Percentiles rank a stretch among this genome's conserved stretches.
phyloP scores from a whole-genome alignment of 306 rosid genomes.

The Trifolium fragiferum region DNA sequence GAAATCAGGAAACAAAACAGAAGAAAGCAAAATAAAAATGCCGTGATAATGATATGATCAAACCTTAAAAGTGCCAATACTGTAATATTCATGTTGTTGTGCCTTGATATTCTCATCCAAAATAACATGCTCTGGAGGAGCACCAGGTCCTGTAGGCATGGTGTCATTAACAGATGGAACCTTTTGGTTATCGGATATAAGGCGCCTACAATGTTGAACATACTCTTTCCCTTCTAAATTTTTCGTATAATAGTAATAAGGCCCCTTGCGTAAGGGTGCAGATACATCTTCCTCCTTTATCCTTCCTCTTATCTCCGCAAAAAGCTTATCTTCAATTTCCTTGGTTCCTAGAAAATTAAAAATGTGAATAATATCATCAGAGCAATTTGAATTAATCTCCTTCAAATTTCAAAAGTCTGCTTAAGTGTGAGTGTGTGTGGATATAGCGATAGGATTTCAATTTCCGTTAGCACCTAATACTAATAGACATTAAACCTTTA shows the following conservation, averaged over 20 bases:
- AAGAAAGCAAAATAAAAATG: constrained; percentile 25
- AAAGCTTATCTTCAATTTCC: constrained; percentile 68
- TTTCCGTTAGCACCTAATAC: constrained; percentile 6
- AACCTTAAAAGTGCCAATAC: constrained; percentile 66
- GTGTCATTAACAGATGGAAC: constrained; percentile 65
- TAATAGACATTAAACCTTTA: constrained; percentile 17
- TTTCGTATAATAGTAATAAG: constrained; percentile 72
- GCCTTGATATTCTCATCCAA: constrained; percentile 89
- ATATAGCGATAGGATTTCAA: background rate
- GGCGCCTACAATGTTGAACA: constrained; percentile 78
- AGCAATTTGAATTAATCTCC: background rate
- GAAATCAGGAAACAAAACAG: background rate
- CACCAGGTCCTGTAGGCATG: constrained; percentile 71
- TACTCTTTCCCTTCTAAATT: constrained; percentile 78
- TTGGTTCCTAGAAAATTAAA: constrained; percentile 61
- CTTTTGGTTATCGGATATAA: constrained; percentile 50
- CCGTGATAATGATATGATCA: constrained; percentile 20
- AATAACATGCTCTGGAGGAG: constrained; percentile 78
- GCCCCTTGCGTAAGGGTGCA: constrained; percentile 71
- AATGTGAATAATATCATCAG: background rate
- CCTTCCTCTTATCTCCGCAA: constrained; percentile 76
- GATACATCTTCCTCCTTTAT: constrained; percentile 83
- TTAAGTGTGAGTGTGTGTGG: background rate
- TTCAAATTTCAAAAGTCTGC: background rate
- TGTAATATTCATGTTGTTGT: constrained; percentile 59